Percentiles rank a stretch among this genome's conserved stretches.
These are phyloP conservation scores for Lactarius indigo DNA, from an alignment of 768 basidiomycete genomes.

Conservation along the genomic window DNA sequence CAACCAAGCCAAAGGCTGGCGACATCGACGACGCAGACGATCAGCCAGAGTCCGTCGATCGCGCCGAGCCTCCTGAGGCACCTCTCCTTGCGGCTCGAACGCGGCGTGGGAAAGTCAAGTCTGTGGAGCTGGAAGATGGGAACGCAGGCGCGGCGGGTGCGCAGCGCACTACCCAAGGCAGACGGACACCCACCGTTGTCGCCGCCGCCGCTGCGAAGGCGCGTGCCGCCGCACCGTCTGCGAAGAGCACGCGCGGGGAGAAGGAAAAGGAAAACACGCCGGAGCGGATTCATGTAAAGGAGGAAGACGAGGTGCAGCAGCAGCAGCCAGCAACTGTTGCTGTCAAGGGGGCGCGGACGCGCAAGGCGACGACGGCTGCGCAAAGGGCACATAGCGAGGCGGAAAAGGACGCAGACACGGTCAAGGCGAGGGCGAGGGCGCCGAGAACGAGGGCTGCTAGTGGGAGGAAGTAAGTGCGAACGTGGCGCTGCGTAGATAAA, in stretches of 20 bases:
- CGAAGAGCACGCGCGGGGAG: neutral
- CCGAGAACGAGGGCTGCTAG: conserved; percentile 22
- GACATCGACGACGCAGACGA: conserved; percentile 20
- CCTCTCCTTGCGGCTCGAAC: neutral
- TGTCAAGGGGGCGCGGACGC: conserved; percentile 11
- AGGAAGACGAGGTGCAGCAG: conserved; percentile 23
- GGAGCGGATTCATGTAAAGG: conserved; percentile 22
- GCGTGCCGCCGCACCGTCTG: conserved; percentile 12
- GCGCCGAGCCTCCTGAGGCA: conserved; percentile 18
- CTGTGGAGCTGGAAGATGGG: conserved; percentile 13
- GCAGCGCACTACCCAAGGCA: conserved; percentile 24
- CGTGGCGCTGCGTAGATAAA: neutral
- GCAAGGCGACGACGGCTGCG: conserved; percentile 8
- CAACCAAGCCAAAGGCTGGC: conserved; percentile 25
- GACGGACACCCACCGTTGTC: conserved; percentile 21
- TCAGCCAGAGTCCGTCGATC: conserved; percentile 7
- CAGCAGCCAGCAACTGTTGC: conserved; percentile 1
- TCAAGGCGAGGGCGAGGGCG: conserved; percentile 26
- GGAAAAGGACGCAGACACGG: conserved; percentile 22
- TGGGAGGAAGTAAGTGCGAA: conserved; percentile 11
- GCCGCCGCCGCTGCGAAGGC: conserved; percentile 9
- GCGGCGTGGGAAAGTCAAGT: conserved; percentile 18
- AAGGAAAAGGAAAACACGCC: conserved; percentile 37
- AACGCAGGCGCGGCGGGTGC: neutral
- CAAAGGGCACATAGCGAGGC: conserved; percentile 23